Evolutionary conservation across 768 basidiomycete species (phyloP).

Genomic region (Pleurotus cornucopiae): DNA sequence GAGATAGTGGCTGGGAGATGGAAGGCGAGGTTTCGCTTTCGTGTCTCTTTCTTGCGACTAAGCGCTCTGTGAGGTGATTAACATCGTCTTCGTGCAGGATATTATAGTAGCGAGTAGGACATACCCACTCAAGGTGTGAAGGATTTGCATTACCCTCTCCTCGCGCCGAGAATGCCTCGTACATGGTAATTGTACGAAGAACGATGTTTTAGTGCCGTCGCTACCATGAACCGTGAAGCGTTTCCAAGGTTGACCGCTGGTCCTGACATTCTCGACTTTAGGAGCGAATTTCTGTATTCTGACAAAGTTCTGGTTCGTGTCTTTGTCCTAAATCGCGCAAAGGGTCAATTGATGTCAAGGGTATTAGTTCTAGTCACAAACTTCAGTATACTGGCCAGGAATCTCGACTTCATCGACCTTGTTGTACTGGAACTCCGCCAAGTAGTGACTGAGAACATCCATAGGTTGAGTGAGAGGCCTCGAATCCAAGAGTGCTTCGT

Average conservation of each 20-base stretch:
- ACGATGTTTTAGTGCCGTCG: slow-evolving; percentile 86
- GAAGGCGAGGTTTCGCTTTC: slow-evolving; percentile 89
- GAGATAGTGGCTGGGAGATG: slow-evolving; percentile 87
- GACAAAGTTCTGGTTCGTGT: slow-evolving; percentile 86
- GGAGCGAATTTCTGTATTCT: slow-evolving; percentile 88
- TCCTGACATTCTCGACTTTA: slow-evolving; percentile 86
- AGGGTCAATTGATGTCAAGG: too few relatives aligned
- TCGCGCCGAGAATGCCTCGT: slow-evolving; percentile 85
- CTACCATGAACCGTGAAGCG: slow-evolving; percentile 88
- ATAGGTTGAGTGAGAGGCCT: slow-evolving; percentile 82
- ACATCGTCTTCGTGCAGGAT: neutral
- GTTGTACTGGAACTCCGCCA: slow-evolving; percentile 96
- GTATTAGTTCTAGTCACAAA: slow-evolving; percentile 20
- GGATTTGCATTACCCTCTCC: slow-evolving; percentile 86
- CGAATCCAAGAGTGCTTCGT: slow-evolving; percentile 79
- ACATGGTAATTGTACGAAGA: slow-evolving; percentile 87
- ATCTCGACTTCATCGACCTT: slow-evolving; percentile 98
- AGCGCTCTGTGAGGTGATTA: slow-evolving; percentile 54
- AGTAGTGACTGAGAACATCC: slow-evolving; percentile 84
- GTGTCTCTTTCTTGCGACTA: slow-evolving; percentile 82
- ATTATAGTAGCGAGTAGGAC: slow-evolving; percentile 15
- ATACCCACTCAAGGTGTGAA: slow-evolving; percentile 92
- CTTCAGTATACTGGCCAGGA: slow-evolving; percentile 98
- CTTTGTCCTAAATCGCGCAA: slow-evolving; percentile 68
- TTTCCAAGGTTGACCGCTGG: slow-evolving; percentile 83